Conservation (phyloP, 768 basidiomycete genomes). For the Auriscalpium microsporum region DNA sequence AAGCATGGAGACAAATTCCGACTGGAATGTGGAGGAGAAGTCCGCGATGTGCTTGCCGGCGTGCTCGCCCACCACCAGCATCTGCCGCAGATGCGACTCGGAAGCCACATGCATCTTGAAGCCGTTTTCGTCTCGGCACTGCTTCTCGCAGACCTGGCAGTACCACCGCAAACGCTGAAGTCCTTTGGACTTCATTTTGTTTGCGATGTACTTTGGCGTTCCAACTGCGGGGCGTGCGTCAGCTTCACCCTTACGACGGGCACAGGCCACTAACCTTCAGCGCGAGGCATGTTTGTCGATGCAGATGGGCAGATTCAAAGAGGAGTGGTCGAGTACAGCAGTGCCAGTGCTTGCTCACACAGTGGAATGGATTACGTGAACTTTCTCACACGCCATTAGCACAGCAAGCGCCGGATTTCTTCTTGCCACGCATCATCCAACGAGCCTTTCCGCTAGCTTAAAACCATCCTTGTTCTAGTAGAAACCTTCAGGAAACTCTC, state of each 20-base stretch:
- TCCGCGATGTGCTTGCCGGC: conserved; percentile 88
- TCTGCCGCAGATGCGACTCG: conserved; percentile 88
- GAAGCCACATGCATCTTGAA: conserved; percentile 93
- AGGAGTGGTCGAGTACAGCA: too few species aligned
- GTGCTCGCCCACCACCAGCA: conserved; percentile 94
- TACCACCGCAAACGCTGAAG: conserved; percentile 95
- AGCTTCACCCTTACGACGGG: too few species aligned
- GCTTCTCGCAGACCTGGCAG: conserved; percentile 98
- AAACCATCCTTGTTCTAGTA: too few species aligned
- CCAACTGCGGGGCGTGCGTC: conserved; percentile 42
- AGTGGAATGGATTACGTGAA: too few species aligned
- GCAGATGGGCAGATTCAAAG: too few species aligned
- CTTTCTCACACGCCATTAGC: too few species aligned
- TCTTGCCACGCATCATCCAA: too few species aligned
- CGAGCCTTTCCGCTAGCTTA: too few species aligned
- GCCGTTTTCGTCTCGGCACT: conserved; percentile 97
- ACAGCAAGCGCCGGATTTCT: too few species aligned
- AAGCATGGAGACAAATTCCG: conserved; percentile 84
- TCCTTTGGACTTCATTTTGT: conserved; percentile 97
- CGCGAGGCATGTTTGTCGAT: conserved; percentile 10
- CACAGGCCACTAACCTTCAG: conserved; percentile 4
- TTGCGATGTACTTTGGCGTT: conserved; percentile 84
- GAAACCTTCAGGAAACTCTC: too few species aligned
- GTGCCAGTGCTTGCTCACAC: too few species aligned
- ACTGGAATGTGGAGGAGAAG: conserved; percentile 83